phyloP scores from a whole-genome alignment of 2,329 filamentous ascomycete genomes.

The Diaporthe eres region DNA sequence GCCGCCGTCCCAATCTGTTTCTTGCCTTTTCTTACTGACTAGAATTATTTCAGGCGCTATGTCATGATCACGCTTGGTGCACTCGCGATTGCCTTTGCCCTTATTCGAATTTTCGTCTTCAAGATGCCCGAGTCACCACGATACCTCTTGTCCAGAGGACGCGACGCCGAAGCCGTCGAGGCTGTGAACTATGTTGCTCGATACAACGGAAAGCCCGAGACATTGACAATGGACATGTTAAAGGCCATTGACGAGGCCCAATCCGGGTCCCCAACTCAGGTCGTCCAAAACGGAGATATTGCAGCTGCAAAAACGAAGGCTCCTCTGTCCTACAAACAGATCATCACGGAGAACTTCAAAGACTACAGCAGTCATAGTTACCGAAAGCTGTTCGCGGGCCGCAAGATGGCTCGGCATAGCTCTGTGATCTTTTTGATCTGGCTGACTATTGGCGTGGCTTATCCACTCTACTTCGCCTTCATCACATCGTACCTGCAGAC shows the following conservation, averaged over 20 bases:
- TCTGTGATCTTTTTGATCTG: constrained; percentile 57
- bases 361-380: constrained; percentile 49
- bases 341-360: constrained; percentile 48
- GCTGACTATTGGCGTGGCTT: constrained; percentile 62
- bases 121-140: constrained; percentile 63
- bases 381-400: constrained; percentile 50
- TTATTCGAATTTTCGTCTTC: constrained; percentile 62
- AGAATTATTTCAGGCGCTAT: constrained; percentile 52
- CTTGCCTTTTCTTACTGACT: background rate
- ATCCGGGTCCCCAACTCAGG: background rate
- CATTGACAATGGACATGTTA: constrained; percentile 55
- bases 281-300: background rate
- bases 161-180: constrained; percentile 62
- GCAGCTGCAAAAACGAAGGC: constrained; percentile 9
- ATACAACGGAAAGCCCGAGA: constrained; percentile 53
- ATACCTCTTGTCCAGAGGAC: constrained; percentile 59
- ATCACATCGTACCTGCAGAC: constrained; percentile 60
- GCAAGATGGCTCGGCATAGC: constrained; percentile 52
- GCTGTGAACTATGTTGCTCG: constrained; percentile 62
- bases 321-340: constrained; percentile 39
- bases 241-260: constrained; percentile 45
- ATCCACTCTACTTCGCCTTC: constrained; percentile 62
- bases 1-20: background rate
- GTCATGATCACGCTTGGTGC: constrained; percentile 60
- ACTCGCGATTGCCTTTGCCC: constrained; percentile 58